Evolutionary conservation across 805 yeast genomes (phyloP).

Genomic region (Suhomyces emberorum): DNA sequence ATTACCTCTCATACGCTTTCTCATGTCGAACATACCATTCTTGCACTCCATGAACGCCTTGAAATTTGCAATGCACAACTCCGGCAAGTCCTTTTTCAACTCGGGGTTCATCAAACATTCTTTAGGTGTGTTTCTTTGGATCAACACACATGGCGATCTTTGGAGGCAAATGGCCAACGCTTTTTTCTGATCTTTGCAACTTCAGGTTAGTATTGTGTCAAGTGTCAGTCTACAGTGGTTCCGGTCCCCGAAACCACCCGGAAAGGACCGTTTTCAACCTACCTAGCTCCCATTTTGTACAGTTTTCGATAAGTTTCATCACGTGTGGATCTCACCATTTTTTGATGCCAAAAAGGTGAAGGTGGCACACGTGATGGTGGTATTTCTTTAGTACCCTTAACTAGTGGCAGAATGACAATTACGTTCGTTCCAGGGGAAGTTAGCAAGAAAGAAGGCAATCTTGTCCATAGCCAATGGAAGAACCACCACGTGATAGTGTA

Average conservation of each 20-base stretch:
- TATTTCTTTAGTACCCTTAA: too few relatives aligned
- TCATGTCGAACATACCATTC: conserved; percentile 86
- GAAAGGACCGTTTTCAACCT: conserved; percentile 14
- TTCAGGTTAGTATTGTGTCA: conserved; percentile 24
- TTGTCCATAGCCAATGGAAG: conserved; percentile 64
- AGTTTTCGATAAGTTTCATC: too few relatives aligned
- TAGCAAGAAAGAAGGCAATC: conserved; percentile 51
- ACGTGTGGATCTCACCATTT: too few relatives aligned
- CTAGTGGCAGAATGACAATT: conserved; percentile 65
- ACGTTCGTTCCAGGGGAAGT: conserved; percentile 87
- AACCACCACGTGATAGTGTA: conserved; percentile 63
- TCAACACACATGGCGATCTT: conserved; percentile 92
- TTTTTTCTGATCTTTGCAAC: conserved; percentile 90
- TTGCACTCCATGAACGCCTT: conserved; percentile 86
- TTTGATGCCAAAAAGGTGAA: too few relatives aligned
- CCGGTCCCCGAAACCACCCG: too few relatives aligned
- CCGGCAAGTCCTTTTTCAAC: conserved; percentile 74
- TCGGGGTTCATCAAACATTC: conserved; percentile 82
- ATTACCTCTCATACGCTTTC: conserved; percentile 88
- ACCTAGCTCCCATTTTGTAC: conserved; percentile 59
- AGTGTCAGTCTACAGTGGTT: too few relatives aligned
- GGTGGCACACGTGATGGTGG: too few relatives aligned
- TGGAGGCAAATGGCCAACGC: conserved; percentile 96
- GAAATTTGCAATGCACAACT: conserved; percentile 80
- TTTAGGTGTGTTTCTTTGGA: conserved; percentile 85